These are phyloP conservation scores for Ophiorrhiza pumila DNA, from an alignment of 257 asterid species.

Conservation along the genomic window DNA sequence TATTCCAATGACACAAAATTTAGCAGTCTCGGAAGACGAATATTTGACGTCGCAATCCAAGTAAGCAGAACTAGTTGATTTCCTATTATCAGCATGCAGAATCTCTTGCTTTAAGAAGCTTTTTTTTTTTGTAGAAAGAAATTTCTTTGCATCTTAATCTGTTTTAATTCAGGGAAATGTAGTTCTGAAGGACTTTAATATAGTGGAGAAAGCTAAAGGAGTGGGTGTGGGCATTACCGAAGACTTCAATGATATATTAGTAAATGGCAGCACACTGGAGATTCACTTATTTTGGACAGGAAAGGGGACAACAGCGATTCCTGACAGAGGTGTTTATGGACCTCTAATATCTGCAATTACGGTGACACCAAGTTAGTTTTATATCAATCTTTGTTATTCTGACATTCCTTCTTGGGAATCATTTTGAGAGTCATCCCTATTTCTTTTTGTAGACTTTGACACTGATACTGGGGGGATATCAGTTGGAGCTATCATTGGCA, in stretches of 20 bases:
- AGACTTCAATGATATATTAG: conserved; percentile 40
- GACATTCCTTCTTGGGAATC: conserved; percentile 7
- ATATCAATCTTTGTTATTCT: conserved; percentile 3
- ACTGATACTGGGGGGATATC: conserved; percentile 51
- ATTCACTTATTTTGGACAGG: conserved; percentile 95
- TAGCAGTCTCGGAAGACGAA: conserved; percentile 70
- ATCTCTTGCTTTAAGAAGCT: neutral
- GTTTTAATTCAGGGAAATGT: conserved; percentile 61
- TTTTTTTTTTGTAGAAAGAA: neutral
- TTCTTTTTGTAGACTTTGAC: conserved; percentile 49
- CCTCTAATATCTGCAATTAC: conserved; percentile 89
- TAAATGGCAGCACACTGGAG: conserved; percentile 68
- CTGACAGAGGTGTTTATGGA: conserved; percentile 79
- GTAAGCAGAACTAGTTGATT: conserved; percentile 34
- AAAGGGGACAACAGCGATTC: conserved; percentile 84
- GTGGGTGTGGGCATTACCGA: conserved; percentile 49
- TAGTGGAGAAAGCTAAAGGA: conserved; percentile 57
- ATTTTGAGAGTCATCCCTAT: conserved; percentile 6
- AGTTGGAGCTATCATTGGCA: conserved; percentile 66
- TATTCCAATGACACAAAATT: conserved; percentile 45
- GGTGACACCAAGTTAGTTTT: conserved; percentile 72
- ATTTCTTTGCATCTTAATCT: neutral
- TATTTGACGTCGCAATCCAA: conserved; percentile 87
- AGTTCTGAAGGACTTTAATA: conserved; percentile 59
- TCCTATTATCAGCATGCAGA: neutral